Base-by-base conservation (phyloP, 2,329 filamentous ascomycete genomes). In the Colletotrichum cereale region DNA sequence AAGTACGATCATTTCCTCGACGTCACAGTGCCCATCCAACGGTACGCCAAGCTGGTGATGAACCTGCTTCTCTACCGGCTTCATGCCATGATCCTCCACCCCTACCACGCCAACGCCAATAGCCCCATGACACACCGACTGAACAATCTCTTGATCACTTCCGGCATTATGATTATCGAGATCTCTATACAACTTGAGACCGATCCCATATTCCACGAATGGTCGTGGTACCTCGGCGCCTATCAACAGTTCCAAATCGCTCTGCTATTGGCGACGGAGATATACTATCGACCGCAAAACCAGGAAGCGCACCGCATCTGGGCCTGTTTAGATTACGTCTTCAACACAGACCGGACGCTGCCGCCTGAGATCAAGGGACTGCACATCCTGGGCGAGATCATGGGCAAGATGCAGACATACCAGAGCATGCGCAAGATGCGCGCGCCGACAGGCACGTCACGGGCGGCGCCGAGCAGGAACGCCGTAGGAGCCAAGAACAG, bases 191-290 rank as follows among this genome's bases (percentile, higher is more conserved):
- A 83, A 72, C 81, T 87, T 5, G 85, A 86, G 71, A 85, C 81
- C 6, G 81, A 82, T 66, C 78, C 77, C 0, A 70, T 77, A 5
- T 86, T 93, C 47, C 79, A 82, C 1, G 81, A 82, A 1, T 95
- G 92, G 91, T 80, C 84, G 2, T 95, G 93, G 93, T 94, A 94
- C 75, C 77, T 83, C 16, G 91, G 92, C 5, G 91, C 92, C 7
- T 88, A 92, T 73, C 90, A 93, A 73, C 92, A 94, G 77, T 93
- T 91, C 78, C 92, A 94, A 76, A 86, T 88, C 5, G 91, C 92
- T 0, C 84, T 95, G 40, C 84, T 95, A 1, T 83, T 95, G 29
- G 84, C 93, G 8, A 87, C 89, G 29, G 92, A 95, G 77, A 82
- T 93, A 5, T 92, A 90, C 77, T 86, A 87, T 57, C 85, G 86